Evolutionary conservation across 2,329 filamentous ascomycete species (phyloP), one percentile per base, ranked within the genome.

Genomic region (Cadophora sp.): DNA sequence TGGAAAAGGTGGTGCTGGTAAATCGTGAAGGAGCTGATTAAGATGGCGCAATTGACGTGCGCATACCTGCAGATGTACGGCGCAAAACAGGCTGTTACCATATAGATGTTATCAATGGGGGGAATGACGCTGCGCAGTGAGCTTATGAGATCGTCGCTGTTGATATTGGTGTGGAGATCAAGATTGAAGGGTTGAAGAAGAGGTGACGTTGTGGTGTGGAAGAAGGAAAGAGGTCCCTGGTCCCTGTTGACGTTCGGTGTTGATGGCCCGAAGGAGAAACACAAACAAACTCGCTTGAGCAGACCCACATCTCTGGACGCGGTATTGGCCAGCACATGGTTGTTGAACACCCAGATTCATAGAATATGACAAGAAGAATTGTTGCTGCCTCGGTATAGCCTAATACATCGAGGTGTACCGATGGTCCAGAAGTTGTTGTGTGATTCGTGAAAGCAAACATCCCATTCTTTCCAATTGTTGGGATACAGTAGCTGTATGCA

Each of bases 231-330:
- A 26, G 14, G 22, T n/a, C n/a, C 11, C 16, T 43, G 40, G 34
- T 37, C 40, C 11, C 4, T 37, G 31, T 58, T n/a, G 34, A 37
- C 34, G 34, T 37, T 9, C 34, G 8, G 29, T 22, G 31, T n/a
- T 24, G 55, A 34, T 40, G 19, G 55, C 31, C 31, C 11, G 11
- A 12, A 9, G 34, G 6, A 31, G 31, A 58, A 59, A 59, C 22
- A 26, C 56, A 59, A 59, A 59, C 56, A 59, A 26, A 22, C n/a
- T 59, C 56, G 56, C 56, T 59, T 59, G 56, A 43, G 9, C 22
- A 16, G 34, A 43, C 24, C 34, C 56, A 43, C 56, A 59, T 26
- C n/a, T 19, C 31, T n/a, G n/a, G n/a, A n/a, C n/a, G 3, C 14
- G 7, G 34, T 12, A 37, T 9, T 37, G 34, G 34, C 34, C 40